phyloP scores from a whole-genome alignment of 192 early-diverging fungal genomes.

The Coemansia sp. region DNA sequence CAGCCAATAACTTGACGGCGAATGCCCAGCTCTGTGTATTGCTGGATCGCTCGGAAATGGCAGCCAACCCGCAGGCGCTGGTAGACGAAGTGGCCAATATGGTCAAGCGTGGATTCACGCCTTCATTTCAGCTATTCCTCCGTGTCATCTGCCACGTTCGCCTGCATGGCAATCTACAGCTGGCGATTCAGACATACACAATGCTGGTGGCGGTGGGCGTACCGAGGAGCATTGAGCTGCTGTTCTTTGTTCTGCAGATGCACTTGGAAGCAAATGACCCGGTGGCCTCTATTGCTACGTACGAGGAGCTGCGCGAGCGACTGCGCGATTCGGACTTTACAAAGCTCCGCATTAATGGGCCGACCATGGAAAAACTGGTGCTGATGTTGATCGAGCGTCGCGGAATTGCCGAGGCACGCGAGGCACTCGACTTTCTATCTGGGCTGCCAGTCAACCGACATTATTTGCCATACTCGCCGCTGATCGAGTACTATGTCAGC shows the following conservation, averaged over 20 bases:
- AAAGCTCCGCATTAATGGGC: neutral
- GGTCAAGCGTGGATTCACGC: slow-evolving; percentile 26
- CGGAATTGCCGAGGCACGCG: slow-evolving; percentile 21
- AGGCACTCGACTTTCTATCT: slow-evolving; percentile 22
- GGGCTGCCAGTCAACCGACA: slow-evolving; percentile 11
- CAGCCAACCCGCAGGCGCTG: neutral
- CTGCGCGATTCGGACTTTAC: slow-evolving; percentile 13
- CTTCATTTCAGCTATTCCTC: slow-evolving; percentile 11
- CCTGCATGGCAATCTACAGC: slow-evolving; percentile 3
- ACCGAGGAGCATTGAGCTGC: slow-evolving; percentile 11
- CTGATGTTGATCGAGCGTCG: slow-evolving; percentile 15
- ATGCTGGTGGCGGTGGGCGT: slow-evolving; percentile 14
- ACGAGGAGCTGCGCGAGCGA: slow-evolving; percentile 15
- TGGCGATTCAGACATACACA: slow-evolving; percentile 26
- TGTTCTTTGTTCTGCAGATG: slow-evolving; percentile 12
- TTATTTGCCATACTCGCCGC: slow-evolving; percentile 26
- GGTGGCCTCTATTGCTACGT: slow-evolving; percentile 5
- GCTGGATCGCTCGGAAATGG: neutral
- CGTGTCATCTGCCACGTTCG: slow-evolving; percentile 10
- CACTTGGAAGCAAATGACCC: slow-evolving; percentile 1
- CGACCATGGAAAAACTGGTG: slow-evolving; percentile 3
- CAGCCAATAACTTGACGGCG: slow-evolving; percentile 35
- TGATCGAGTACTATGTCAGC: slow-evolving; percentile 39
- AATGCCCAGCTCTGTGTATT: slow-evolving; percentile 25
- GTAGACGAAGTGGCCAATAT: slow-evolving; percentile 4